These are phyloP conservation scores for Candida ipomoeae DNA, from an alignment of 805 yeast genomes.

Conservation along the genomic window DNA sequence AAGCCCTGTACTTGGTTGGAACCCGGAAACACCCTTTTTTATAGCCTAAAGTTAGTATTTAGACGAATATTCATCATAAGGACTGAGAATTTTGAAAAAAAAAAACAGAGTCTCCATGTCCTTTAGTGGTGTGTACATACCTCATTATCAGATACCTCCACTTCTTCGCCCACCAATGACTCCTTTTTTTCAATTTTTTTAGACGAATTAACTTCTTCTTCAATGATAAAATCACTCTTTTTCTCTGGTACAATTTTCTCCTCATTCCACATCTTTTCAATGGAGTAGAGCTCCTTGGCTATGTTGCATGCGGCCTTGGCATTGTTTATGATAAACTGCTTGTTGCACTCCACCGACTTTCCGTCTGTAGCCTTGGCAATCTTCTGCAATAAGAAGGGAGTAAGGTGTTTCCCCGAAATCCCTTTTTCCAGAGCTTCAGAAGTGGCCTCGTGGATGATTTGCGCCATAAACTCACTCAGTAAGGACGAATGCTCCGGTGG, in stretches of 20 bases:
- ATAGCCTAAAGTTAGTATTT: constrained; percentile 1
- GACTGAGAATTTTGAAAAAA: too few relatives aligned
- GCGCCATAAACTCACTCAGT: constrained; percentile 46
- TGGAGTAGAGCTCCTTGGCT: constrained; percentile 46
- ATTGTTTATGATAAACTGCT: constrained; percentile 73
- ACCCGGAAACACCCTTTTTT: neutral
- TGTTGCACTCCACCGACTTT: constrained; percentile 62
- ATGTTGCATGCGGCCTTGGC: constrained; percentile 65
- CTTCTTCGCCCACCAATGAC: too few relatives aligned
- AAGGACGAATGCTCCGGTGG: constrained; percentile 67
- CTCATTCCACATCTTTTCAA: too few relatives aligned
- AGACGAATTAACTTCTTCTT: too few relatives aligned
- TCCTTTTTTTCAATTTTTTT: too few relatives aligned
- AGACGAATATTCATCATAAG: too few relatives aligned
- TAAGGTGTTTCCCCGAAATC: constrained; percentile 66
- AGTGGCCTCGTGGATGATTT: constrained; percentile 56
- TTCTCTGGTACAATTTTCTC: too few relatives aligned
- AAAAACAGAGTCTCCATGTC: too few relatives aligned
- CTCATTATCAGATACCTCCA: neutral
- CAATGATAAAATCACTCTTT: too few relatives aligned
- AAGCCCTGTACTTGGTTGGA: constrained; percentile 2
- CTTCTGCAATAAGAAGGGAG: constrained; percentile 69
- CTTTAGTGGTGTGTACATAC: neutral
- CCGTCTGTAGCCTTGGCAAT: constrained; percentile 71
- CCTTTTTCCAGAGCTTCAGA: constrained; percentile 49